Conservation (phyloP, 768 basidiomycete species). For the Royoungia palumana region DNA sequence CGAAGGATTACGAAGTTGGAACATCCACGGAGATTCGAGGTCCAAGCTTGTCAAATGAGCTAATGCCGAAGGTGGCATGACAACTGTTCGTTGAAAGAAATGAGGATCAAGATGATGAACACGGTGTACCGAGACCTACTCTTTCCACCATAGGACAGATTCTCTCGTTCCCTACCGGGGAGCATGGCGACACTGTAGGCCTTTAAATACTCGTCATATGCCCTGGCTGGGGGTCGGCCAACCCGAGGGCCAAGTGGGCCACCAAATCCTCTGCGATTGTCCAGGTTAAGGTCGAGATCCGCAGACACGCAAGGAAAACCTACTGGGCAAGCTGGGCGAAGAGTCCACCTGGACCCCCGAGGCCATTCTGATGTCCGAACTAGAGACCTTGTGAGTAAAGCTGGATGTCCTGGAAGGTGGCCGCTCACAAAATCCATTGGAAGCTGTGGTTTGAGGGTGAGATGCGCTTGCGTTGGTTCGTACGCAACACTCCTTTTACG, state of each 20-base stretch:
- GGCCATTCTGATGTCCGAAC: constrained; percentile 34
- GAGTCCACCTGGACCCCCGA: constrained; percentile 52
- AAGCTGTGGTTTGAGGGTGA: constrained; percentile 23
- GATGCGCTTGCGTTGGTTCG: constrained; percentile 1
- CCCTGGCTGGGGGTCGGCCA: constrained; percentile 55
- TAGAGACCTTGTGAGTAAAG: constrained; percentile 22
- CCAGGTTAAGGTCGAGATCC: constrained; percentile 15
- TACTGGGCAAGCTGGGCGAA: constrained; percentile 68
- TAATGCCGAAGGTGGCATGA: constrained; percentile 95
- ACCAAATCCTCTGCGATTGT: constrained; percentile 47
- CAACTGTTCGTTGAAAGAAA: constrained; percentile 50
- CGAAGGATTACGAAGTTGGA: constrained; percentile 87
- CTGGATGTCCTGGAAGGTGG: neutral
- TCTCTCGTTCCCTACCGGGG: constrained; percentile 79
- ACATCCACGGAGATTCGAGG: constrained; percentile 92
- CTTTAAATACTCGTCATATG: constrained; percentile 90
- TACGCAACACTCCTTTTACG: constrained; percentile 30
- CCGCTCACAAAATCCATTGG: constrained; percentile 40
- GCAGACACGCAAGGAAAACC: constrained; percentile 9
- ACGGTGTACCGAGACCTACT: constrained; percentile 54
- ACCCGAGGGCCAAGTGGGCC: constrained; percentile 45
- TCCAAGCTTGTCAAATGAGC: constrained; percentile 86
- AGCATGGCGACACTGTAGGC: constrained; percentile 97
- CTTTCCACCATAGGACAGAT: constrained; percentile 96
- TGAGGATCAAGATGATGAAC: constrained; percentile 8